Base-by-base conservation (phyloP, 2,329 filamentous ascomycete species). In the Pseudogymnoascus sp. region DNA sequence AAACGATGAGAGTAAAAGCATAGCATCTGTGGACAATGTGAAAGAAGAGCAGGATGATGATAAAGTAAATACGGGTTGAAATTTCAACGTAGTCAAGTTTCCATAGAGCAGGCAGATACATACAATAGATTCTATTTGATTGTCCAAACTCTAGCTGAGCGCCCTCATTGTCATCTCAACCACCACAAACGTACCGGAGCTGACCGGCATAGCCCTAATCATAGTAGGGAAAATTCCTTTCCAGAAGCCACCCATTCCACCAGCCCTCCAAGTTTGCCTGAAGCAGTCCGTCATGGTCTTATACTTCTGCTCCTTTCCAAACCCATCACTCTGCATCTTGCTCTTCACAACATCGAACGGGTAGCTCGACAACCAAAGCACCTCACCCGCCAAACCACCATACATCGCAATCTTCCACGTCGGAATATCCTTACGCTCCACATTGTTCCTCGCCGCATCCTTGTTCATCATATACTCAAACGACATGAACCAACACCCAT, bases 291-390 rank as follows among this genome's bases (percentile, higher is more conserved):
- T 84, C 93, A 97, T 97, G 63, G 80, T 87, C 74, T 79, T 84
- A 78, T 89, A 99, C 73, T 82, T 83, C 79, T 87, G 86, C 67
- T 83, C 78, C 60, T 75, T 66, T 4, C 90, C 91, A 73, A 97
- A 95, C 0, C 90, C 93, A 77, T 99, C 95, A 64, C 89, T 96
- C 83, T 99, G 95, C 93, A 97, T 97, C 85, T 96, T 97, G 78
- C 91, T 96, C 89, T 99, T 99, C 77, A 99, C 78, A 29, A 99
- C 93, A 77, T 99, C 95, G 68, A 99, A 89, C 21, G 95, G 95
- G 78, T 99, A 99, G 73, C 91, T 96, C 37, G 83, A 83, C 63
- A 99, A 80, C 95, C 95, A 99, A 64, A 99, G 83, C 62, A 87
- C 91, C 81, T 99, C 95, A 69, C 95, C 95, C 0, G 95, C 95